Evolutionary conservation across 768 basidiomycete genomes (phyloP).

Genomic region (Lentinula detonsa): DNA sequence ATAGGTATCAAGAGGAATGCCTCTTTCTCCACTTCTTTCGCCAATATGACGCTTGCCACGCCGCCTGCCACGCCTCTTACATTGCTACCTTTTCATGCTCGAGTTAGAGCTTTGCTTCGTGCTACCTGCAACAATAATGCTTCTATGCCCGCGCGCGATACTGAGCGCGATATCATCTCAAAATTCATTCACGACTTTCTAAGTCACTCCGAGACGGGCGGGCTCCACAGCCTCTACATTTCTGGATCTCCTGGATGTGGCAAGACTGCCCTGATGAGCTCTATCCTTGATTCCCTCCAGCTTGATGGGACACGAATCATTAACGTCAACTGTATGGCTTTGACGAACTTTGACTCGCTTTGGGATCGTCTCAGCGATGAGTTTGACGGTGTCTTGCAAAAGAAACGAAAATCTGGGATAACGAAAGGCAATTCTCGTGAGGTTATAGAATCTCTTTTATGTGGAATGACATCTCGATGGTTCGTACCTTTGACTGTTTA

Average conservation of each 20-base stretch:
- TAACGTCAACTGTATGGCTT: conserved; percentile 76
- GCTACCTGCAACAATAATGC: conserved; percentile 57
- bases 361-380: conserved; percentile 67
- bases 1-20: conserved; percentile 41
- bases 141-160: conserved; percentile 61
- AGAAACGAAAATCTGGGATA: conserved; percentile 28
- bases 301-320: conserved; percentile 37
- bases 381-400: conserved; percentile 23
- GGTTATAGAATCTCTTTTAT: background rate
- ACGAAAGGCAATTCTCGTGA: background rate
- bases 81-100: conserved; percentile 45
- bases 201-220: conserved; percentile 19
- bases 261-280: conserved; percentile 80
- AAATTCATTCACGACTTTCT: conserved; percentile 57
- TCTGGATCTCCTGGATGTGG: conserved; percentile 93
- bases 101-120: conserved; percentile 66
- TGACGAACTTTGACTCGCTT: conserved; percentile 61
- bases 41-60: conserved; percentile 42
- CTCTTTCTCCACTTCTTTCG: conserved; percentile 39
- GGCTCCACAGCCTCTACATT: conserved; percentile 63
- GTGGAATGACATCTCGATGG: background rate
- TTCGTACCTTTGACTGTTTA: background rate
- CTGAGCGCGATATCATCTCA: conserved; percentile 55
- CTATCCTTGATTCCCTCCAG: conserved; percentile 45
- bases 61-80: conserved; percentile 58